Conservation (phyloP, 371 early-diverging fungal genomes). For the Apophysomyces variabilis region DNA sequence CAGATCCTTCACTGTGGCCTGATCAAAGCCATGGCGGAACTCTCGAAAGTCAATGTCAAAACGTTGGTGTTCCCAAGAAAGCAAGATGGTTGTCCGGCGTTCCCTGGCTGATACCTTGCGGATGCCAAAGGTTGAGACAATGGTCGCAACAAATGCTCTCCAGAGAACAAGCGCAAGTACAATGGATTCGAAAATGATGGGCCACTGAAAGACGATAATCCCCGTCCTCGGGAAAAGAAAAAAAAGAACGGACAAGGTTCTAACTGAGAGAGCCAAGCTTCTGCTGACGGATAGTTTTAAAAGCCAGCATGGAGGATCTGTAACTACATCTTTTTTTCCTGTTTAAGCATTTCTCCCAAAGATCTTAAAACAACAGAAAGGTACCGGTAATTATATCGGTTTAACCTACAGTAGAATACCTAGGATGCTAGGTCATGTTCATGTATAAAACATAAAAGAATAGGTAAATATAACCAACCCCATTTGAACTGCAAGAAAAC, state of each 20-base stretch:
- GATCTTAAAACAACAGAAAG: no score
- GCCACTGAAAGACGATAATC: slow-evolving; percentile 4
- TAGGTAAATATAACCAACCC: no score
- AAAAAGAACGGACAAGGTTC: neutral
- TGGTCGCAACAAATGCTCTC: slow-evolving; percentile 32
- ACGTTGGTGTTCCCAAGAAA: slow-evolving; percentile 40
- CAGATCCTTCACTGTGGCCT: slow-evolving; percentile 43
- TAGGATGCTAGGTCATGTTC: no score
- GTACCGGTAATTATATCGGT: no score
- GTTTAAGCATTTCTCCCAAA: no score
- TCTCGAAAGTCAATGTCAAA: slow-evolving; percentile 43
- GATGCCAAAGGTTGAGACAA: slow-evolving; percentile 44
- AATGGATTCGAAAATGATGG: slow-evolving; percentile 4
- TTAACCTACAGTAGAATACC: no score
- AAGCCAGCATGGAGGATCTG: no score
- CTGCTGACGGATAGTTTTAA: no score
- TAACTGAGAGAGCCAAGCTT: no score
- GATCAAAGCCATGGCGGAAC: slow-evolving; percentile 35
- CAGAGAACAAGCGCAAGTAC: slow-evolving; percentile 23
- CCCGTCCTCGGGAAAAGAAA: neutral
- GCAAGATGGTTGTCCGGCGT: slow-evolving; percentile 32
- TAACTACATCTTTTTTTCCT: no score
- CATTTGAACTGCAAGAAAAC: no score
- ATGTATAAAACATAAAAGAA: no score
- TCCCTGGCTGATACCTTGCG: slow-evolving; percentile 42